Evolutionary conservation across 768 basidiomycete species (phyloP).

Genomic region (Tulasnella sp.): DNA sequence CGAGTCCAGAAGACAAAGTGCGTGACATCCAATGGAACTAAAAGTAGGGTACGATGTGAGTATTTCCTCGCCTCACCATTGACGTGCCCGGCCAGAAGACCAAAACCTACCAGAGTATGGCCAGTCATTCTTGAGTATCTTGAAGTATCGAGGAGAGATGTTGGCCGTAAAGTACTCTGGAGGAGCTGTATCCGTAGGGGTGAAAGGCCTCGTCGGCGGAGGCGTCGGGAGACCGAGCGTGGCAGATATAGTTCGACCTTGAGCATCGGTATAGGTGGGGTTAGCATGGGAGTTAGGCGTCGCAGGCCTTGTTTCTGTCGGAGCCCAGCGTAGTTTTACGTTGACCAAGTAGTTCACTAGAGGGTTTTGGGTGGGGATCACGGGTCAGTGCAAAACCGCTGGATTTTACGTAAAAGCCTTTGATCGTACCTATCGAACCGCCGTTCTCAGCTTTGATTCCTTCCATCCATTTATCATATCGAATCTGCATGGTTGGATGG

Average conservation of each 20-base stretch:
- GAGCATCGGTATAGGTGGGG: conserved; percentile 12
- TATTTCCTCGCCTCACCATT: background rate
- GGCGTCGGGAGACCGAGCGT: conserved; percentile 15
- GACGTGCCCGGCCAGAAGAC: background rate
- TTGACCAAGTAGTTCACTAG: conserved; percentile 63
- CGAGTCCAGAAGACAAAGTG: conserved; percentile 72
- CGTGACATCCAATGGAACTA: conserved; percentile 61
- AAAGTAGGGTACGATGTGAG: background rate
- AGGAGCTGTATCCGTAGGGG: background rate
- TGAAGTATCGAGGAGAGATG: conserved; percentile 47
- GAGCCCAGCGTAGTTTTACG: conserved; percentile 56
- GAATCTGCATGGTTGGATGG: conserved; percentile 52
- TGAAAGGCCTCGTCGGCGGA: conserved; percentile 16
- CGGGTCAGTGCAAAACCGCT: too few relatives aligned
- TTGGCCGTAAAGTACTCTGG: conserved; percentile 58
- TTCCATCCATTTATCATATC: conserved; percentile 51
- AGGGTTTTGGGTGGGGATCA: too few relatives aligned
- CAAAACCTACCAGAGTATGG: conserved; percentile 60
- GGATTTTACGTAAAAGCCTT: too few relatives aligned
- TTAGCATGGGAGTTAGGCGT: conserved; percentile 15
- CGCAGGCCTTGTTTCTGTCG: conserved; percentile 4
- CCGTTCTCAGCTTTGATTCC: conserved; percentile 39
- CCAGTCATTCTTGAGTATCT: conserved; percentile 78
- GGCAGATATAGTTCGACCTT: background rate
- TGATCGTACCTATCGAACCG: too few relatives aligned